A percentile compares a stretch with the other conserved stretches of the same genome.
Conservation (phyloP, 2,329 filamentous ascomycete species). For the Coleophoma crateriformis region DNA sequence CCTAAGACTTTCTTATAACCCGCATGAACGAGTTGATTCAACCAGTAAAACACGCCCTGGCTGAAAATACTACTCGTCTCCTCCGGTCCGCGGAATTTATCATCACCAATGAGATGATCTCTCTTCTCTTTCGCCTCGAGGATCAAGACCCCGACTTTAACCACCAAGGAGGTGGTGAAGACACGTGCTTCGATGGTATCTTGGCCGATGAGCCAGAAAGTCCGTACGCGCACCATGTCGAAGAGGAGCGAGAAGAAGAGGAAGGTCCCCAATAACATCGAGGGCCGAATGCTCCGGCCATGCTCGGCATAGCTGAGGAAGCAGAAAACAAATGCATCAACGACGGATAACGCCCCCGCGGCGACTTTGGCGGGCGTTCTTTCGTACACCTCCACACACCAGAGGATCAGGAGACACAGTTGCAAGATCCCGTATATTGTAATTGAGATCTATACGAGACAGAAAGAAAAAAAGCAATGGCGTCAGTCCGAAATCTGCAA, state of each 20-base stretch:
- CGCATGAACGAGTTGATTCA: not conserved
- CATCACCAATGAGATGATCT: not conserved
- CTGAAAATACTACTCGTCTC: not conserved
- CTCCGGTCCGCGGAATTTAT: not conserved
- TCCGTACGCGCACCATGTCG: constrained; percentile 3
- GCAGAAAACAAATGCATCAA: not conserved
- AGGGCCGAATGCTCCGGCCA: constrained; percentile 1
- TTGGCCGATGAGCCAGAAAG: constrained; percentile 1
- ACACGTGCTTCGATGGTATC: not conserved
- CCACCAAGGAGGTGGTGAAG: not conserved
- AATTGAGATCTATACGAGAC: not conserved
- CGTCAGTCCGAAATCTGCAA: no score
- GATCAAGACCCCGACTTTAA: not conserved
- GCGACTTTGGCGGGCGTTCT: not conserved
- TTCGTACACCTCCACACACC: not conserved
- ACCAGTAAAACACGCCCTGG: not conserved
- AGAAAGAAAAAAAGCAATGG: not conserved
- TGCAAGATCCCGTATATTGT: not conserved
- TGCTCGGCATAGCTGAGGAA: constrained; percentile 2
- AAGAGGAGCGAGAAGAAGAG: constrained; percentile 6
- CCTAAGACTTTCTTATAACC: not conserved
- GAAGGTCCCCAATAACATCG: constrained; percentile 3
- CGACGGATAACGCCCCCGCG: not conserved
- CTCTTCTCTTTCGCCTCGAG: not conserved
- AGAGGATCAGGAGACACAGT: not conserved